phyloP scores from a whole-genome alignment of 176 grass and related monocot species.

The Juncus effusus region DNA sequence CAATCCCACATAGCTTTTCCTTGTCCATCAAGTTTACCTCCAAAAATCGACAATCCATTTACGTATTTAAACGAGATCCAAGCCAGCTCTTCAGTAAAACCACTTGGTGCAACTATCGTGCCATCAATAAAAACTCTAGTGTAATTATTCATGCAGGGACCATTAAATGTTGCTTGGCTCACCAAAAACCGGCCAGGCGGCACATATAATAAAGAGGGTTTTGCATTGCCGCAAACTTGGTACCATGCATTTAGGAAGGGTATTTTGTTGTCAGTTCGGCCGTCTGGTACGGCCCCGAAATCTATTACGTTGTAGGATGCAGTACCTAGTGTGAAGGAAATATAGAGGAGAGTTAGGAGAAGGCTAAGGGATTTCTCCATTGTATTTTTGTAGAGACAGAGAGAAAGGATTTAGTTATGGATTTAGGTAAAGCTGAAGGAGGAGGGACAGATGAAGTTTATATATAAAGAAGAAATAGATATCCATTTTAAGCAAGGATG shows the following conservation, averaged over 20 bases:
- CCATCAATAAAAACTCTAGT: constrained; percentile 39
- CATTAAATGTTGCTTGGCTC: constrained; percentile 37
- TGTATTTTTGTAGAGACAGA: not conserved
- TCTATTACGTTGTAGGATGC: constrained; percentile 41
- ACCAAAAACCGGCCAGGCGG: constrained; percentile 45
- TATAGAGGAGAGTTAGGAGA: not conserved
- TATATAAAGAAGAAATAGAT: constrained; percentile 1
- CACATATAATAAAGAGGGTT: constrained; percentile 40
- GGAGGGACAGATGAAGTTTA: not conserved
- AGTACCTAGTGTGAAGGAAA: not conserved
- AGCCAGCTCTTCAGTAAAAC: constrained; percentile 7
- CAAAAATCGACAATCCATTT: constrained; percentile 42
- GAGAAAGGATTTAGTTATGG: not conserved
- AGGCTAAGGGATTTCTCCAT: constrained; percentile 3
- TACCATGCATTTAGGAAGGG: constrained; percentile 47
- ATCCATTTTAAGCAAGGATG: constrained; percentile 1
- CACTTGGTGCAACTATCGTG: constrained; percentile 37
- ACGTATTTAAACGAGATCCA: constrained; percentile 69
- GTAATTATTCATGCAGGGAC: constrained; percentile 40
- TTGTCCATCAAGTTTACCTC: constrained; percentile 44
- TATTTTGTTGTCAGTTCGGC: constrained; percentile 22
- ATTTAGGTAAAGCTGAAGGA: not conserved
- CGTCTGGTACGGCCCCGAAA: constrained; percentile 46
- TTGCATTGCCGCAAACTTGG: constrained; percentile 26
- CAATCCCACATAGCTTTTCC: constrained; percentile 48